These are phyloP conservation scores for Piromyces finnis DNA, from an alignment of 192 early-diverging fungal genomes.

Conservation along the genomic window DNA sequence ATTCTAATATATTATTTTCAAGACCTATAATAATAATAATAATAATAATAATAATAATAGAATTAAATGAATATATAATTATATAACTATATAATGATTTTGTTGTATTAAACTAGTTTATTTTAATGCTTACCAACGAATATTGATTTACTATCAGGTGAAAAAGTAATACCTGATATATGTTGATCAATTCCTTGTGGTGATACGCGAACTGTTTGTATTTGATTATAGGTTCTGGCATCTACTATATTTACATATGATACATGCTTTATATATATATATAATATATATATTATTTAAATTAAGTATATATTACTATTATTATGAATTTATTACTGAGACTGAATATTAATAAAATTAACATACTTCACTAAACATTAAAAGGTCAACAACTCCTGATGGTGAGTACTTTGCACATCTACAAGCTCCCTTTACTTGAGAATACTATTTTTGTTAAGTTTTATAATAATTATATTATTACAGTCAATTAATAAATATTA, in stretches of 20 bases:
- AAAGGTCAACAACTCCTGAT: constrained; percentile 69
- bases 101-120: neutral
- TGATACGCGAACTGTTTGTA: constrained; percentile 63
- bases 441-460: constrained; percentile 27
- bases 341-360: too few relatives aligned
- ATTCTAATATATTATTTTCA: constrained; percentile 70
- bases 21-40: constrained; percentile 22
- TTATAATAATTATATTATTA: too few relatives aligned
- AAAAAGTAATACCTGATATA: constrained; percentile 70
- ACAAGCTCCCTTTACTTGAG: constrained; percentile 54
- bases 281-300: neutral
- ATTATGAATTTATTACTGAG: too few relatives aligned
- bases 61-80: too few relatives aligned
- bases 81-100: too few relatives aligned
- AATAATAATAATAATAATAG: too few relatives aligned
- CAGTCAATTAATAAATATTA: too few relatives aligned
- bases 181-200: constrained; percentile 46
- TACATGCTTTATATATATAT: constrained; percentile 24
- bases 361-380: constrained; percentile 52
- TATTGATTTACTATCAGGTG: constrained; percentile 59
- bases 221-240: constrained; percentile 64
- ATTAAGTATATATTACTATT: neutral
- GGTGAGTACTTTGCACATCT: constrained; percentile 88
- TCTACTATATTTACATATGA: constrained; percentile 83
- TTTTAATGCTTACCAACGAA: constrained; percentile 59